Base-by-base conservation (phyloP, 495 filamentous ascomycete genomes). In the Penicillium bialowiezense region DNA sequence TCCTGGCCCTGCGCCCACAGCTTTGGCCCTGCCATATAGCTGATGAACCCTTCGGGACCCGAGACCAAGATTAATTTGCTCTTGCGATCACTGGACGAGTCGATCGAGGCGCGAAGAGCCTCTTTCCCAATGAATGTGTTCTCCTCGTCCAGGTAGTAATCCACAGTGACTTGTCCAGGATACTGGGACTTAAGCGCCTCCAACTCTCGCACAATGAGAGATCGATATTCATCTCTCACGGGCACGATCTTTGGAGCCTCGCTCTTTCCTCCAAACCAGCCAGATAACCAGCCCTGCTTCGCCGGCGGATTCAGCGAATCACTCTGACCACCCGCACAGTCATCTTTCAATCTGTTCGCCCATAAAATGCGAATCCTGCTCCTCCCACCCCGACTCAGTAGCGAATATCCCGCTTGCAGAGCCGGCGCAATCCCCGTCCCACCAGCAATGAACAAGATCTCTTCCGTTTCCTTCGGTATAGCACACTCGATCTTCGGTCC, bases 341-440 rank as follows among this genome's bases (percentile, higher is more conserved):
- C 85, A 37, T 83, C 74, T 31, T 73, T 68, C 42, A 63, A 59
- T 41, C 82, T 65, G 63, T 77, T 84, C 33, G 86, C 87, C 87
- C 87, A 91, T 1, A 89, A 58, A 23, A 91, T 83, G 50, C 77
- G 75, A 45, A 85, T 77, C 49, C 12, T 32, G 29, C 57, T 70
- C 1, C 67, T 62, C n/a, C 54, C 41, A 20, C 60, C 55, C 21
- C 68, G 62, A 28, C 50, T 55, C 43, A 84, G 64, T 3, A 93
- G 56, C 7, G 76, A 78, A 48, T 82, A 68, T 29, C 81, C 88
- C 19, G 84, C 78, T 67, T 97, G 92, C 54, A 97, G 62, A 26
- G 92, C 93, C 1, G 92, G 89, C 18, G 89, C 90, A 63, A 98
- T 93, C 0, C 92, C 93, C 5, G 93, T 98, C 0, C 93, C 93